Base-by-base conservation (phyloP, 768 basidiomycete species). In the Leccinum longicurvipes region DNA sequence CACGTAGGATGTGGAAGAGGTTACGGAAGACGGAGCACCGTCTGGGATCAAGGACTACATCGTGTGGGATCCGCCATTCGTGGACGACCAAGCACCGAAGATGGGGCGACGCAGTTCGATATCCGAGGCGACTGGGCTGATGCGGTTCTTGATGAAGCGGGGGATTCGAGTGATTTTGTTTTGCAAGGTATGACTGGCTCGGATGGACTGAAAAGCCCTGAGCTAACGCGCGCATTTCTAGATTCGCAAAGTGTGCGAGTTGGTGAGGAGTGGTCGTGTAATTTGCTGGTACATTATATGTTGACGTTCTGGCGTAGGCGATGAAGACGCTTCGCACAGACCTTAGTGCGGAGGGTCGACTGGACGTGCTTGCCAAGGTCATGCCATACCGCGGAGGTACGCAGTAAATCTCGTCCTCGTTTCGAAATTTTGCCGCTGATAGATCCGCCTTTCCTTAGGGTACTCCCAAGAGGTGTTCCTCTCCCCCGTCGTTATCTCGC, bases 151-250 rank as follows among this genome's bases (percentile, higher is more conserved):
- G 50, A 91, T 96, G 89, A 85, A 85, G 56, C 78, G 82, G 3
- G 93, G 93, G 3, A 69, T 93, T 28, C 77, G 91, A 29, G 84
- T 87, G 5, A 93, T 96, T 57, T 72, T 96, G n/a, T 96, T 95
- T 67, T 93, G 91, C 76, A 89, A 90, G 76, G 91, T 87, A 50
- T 17, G 36, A 11, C 12, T 46, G 24, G 29, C 1, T 25, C 17
- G 29, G 19, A 14, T 24, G 15, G 15, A 27, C 9, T 23, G 42
- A 27, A 17, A 47, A 14, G 14, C 42, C 5, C 9, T 5, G 34
- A 14, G 36, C 28, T 51, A 21, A 51, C 28, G 25, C 12, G 11
- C 3, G 1, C 23, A 24, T 31, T 52, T 28, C 47, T 46, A 93
- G 91, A 85, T 89, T 28, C 78, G 92, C 31, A 90, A 88, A 73